Base-by-base conservation (phyloP, 164 flowering plant species). In the Malania oleifera region DNA sequence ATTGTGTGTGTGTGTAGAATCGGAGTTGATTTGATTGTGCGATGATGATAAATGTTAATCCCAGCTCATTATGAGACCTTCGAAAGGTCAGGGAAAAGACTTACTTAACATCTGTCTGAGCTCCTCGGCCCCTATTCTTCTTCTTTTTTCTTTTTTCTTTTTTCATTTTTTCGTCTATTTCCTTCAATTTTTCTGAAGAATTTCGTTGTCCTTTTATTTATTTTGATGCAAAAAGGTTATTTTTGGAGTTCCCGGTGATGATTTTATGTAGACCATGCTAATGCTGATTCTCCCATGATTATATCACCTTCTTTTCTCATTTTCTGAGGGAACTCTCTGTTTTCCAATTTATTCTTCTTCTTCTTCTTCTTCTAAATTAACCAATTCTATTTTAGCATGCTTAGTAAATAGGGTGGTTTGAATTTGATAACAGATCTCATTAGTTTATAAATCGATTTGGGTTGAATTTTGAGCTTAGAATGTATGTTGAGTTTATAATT, bases 61-160 rank as follows among this genome's bases (percentile, higher is more conserved):
- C 62, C 62, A 59, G 62, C 62, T 59, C 62, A 59, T 59, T 48
- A 59, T 59, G 62, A 59, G 62, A 23, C 50, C 50, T 46, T 46
- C 14, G 4, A 0, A 5, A 22, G 50, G 50, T 46, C 50, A 3
- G n/a, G 50, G 50, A 46, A 8, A 20, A 3, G 50, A 46, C 6
- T 46, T 15, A 6, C 18, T 19, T 19, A 22, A 46, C 26, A 46
- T 12, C 7, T 20, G n/a, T 46, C 50, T 22, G 50, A 46, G 50
- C 25, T 15, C 22, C 12, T 17, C 46, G 18, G 18, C n/a, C n/a
- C 18, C 18, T 18, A 4, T 43, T 38, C 13, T 6, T 38, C 1
- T 4, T 43, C 0, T 17, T 43, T 18, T 43, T 43, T n/a, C 18
- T 5, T 43, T 17, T 5, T 39, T 39, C 14, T 39, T 39, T 13